Percentiles rank a stretch among this genome's conserved stretches.
phyloP scores from a whole-genome alignment of 2,329 filamentous ascomycete genomes.

The Cladosporium austrohemisphaericum region DNA sequence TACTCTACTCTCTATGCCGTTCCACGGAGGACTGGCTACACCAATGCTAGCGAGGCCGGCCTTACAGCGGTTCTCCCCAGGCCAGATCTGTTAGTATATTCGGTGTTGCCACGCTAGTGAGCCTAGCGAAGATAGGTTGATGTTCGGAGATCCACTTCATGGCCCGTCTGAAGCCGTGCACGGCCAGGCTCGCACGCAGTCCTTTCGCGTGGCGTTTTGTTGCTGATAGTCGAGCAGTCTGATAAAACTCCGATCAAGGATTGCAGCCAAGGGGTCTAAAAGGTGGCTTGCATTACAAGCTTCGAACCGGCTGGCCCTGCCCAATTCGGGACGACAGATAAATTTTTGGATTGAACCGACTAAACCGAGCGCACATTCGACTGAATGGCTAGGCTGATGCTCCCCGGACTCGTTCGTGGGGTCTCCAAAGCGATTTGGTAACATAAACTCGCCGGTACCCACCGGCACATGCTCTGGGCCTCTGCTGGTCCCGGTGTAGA shows the following conservation, averaged over 20 bases:
- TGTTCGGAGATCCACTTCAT: conserved; percentile 6
- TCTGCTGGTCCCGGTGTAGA: conserved; percentile 5
- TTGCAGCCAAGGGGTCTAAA: background rate
- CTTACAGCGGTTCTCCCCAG: conserved; percentile 9
- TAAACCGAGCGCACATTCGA: background rate
- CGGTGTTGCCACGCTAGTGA: conserved; percentile 6
- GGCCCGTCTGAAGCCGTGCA: conserved; percentile 7
- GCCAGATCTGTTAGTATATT: conserved; percentile 9
- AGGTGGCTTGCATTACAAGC: conserved; percentile 5
- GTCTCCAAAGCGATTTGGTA: conserved; percentile 9
- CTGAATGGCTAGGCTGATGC: background rate
- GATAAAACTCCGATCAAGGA: conserved; percentile 2
- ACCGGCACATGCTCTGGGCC: conserved; percentile 12
- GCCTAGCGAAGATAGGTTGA: conserved; percentile 5
- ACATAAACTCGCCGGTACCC: conserved; percentile 7
- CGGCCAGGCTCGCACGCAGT: conserved; percentile 1
- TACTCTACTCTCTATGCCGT: background rate
- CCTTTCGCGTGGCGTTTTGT: conserved; percentile 5
- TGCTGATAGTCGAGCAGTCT: background rate
- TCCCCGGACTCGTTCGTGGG: conserved; percentile 4
- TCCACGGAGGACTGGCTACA: background rate
- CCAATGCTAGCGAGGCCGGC: no score
- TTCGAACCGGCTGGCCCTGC: conserved; percentile 6
- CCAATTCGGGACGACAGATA: background rate
- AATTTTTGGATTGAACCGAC: background rate